Evolutionary conservation across 2,329 filamentous ascomycete species (phyloP).

Genomic region (Paramyrothecium roridum): DNA sequence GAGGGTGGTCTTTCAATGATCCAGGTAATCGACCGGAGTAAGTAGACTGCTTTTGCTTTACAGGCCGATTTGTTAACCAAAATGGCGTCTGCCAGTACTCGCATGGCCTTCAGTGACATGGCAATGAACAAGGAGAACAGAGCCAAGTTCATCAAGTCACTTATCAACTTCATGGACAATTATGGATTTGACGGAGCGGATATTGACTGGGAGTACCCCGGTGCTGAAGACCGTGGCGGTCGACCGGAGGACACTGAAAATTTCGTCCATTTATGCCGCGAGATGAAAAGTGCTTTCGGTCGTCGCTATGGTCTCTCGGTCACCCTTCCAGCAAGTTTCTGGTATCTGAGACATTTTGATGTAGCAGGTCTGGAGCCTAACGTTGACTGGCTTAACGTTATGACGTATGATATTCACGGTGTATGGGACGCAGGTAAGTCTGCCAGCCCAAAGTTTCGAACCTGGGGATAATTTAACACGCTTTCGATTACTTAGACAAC

Average conservation of each 20-base stretch:
- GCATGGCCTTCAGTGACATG: slow-evolving; percentile 27
- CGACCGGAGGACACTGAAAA: slow-evolving; percentile 27
- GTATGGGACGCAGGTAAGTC: slow-evolving; percentile 22
- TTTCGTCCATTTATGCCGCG: slow-evolving; percentile 16
- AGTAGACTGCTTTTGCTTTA: no score
- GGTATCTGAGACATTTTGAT: slow-evolving; percentile 8
- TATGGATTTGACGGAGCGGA: slow-evolving; percentile 43
- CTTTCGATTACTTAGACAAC: no score
- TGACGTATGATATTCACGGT: slow-evolving; percentile 39
- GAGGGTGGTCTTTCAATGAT: not conserved
- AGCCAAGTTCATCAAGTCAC: slow-evolving; percentile 29
- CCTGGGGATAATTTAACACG: no score
- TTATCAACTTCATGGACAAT: slow-evolving; percentile 34
- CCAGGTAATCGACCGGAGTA: no score
- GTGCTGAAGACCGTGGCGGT: slow-evolving; percentile 30
- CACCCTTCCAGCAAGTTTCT: not conserved
- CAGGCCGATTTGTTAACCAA: no score
- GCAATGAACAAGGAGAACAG: slow-evolving; percentile 20
- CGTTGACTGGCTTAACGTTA: slow-evolving; percentile 4
- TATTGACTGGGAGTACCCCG: slow-evolving; percentile 41
- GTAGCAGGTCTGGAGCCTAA: no score
- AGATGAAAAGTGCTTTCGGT: not conserved
- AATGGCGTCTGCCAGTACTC: no score
- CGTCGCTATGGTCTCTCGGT: not conserved
- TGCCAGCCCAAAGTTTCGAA: no score